phyloP scores from a whole-genome alignment of 495 filamentous ascomycete species.

The Lophiostoma macrostomum region DNA sequence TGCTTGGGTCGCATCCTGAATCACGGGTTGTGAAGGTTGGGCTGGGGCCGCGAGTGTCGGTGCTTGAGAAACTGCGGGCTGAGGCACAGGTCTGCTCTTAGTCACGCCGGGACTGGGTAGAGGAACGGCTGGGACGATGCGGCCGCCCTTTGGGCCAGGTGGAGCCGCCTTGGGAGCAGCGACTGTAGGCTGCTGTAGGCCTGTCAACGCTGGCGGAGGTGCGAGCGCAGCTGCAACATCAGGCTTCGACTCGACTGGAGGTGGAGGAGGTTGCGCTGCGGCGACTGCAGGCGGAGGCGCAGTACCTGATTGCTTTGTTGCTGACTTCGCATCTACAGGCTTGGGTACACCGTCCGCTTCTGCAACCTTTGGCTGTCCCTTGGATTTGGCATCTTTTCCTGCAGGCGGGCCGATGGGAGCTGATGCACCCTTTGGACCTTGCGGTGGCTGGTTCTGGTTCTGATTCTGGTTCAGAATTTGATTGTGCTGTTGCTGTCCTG shows the following conservation, averaged over 20 bases:
- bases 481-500: slow-evolving; percentile 43
- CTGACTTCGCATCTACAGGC: slow-evolving; percentile 17
- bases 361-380: slow-evolving; percentile 36
- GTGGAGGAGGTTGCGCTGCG: slow-evolving; percentile 39
- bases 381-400: slow-evolving; percentile 43
- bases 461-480: no score
- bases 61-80: slow-evolving; percentile 18
- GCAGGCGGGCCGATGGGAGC: slow-evolving; percentile 53
- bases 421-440: slow-evolving; percentile 47
- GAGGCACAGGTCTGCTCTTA: slow-evolving; percentile 22
- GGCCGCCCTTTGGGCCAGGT: slow-evolving; percentile 51
- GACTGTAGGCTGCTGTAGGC: no score
- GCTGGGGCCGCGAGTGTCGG: slow-evolving; percentile 30
- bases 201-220: slow-evolving; percentile 34
- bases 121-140: slow-evolving; percentile 63
- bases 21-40: slow-evolving; percentile 36
- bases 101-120: slow-evolving; percentile 33
- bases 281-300: slow-evolving; percentile 20
- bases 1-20: slow-evolving; percentile 72
- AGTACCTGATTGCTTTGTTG: slow-evolving; percentile 12
- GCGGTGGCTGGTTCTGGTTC: slow-evolving; percentile 12
- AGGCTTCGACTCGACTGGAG: slow-evolving; percentile 45
- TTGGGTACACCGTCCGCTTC: slow-evolving; percentile 32
- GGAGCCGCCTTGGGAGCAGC: no score
- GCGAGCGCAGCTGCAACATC: slow-evolving; percentile 39